Conservation (phyloP, 768 basidiomycete species). For the Collybiopsis luxurians region DNA sequence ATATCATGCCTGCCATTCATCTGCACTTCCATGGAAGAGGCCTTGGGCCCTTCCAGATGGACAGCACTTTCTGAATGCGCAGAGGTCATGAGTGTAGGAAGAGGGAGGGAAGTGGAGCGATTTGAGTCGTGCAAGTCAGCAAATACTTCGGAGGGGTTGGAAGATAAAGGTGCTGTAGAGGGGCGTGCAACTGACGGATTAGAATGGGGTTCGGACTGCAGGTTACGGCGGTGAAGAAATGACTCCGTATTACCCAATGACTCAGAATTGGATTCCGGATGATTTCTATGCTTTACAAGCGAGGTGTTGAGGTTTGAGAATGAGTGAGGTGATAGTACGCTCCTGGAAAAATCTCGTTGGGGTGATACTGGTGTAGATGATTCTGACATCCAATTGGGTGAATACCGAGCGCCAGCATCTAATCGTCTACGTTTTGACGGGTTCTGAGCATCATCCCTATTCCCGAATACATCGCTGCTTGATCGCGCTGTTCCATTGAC, state of each 20-base stretch:
- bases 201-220: neutral
- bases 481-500: neutral
- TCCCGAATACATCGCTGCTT: neutral
- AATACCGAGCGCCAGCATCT: neutral
- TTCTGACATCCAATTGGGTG: neutral
- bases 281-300: too few relatives aligned
- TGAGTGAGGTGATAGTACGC: neutral
- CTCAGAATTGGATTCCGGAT: too few relatives aligned
- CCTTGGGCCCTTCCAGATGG: too few relatives aligned
- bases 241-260: too few relatives aligned
- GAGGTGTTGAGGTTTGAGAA: too few relatives aligned
- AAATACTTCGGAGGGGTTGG: constrained; percentile 7
- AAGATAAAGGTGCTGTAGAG: too few relatives aligned
- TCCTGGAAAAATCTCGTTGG: neutral
- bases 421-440: neutral
- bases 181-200: neutral
- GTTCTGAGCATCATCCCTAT: neutral
- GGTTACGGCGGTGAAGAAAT: too few relatives aligned
- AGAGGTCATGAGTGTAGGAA: neutral
- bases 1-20: too few relatives aligned
- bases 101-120: neutral
- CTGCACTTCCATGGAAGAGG: too few relatives aligned
- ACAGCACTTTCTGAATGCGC: too few relatives aligned
- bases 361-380: neutral
- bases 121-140: neutral